These are phyloP conservation scores for Jasminum sambac DNA, from an alignment of 257 asterid genomes.

Conservation along the genomic window DNA sequence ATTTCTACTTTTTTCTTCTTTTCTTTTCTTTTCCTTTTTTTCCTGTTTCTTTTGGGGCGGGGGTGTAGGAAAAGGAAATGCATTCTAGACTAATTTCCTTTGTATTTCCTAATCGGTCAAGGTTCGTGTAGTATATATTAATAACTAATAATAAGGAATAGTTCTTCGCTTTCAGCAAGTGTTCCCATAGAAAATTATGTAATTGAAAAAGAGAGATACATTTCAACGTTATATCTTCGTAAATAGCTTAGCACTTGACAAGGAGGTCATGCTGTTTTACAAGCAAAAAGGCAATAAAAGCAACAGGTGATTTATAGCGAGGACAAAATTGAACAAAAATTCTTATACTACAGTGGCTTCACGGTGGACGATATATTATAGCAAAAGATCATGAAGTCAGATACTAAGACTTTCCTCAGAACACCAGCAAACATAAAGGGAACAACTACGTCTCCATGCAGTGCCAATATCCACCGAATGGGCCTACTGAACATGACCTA, in stretches of 20 bases:
- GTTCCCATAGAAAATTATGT: not conserved
- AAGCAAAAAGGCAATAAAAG: not conserved
- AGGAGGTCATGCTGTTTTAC: not conserved
- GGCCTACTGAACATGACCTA: slow-evolving; percentile 96
- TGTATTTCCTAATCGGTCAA: slow-evolving; percentile 5
- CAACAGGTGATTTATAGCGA: not conserved
- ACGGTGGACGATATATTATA: not conserved
- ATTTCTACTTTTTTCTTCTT: too few relatives aligned
- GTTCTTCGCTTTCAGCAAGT: slow-evolving; percentile 7
- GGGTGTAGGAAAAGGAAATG: not conserved
- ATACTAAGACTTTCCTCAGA: slow-evolving; percentile 53
- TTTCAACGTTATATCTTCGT: not conserved
- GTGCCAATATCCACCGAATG: slow-evolving; percentile 91
- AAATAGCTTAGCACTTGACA: not conserved
- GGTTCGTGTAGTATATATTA: slow-evolving; percentile 5
- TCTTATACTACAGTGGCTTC: not conserved
- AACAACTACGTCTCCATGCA: slow-evolving; percentile 74
- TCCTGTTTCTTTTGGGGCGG: too few relatives aligned
- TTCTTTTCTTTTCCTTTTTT: too few relatives aligned
- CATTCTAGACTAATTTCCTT: not conserved
- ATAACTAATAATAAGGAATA: not conserved
- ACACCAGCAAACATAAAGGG: slow-evolving; percentile 85
- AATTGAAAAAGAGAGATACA: not conserved
- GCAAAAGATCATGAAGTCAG: slow-evolving; percentile 9
- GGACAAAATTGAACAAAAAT: not conserved